A percentile compares a stretch with the other conserved stretches of the same genome.
Conservation (phyloP, 768 basidiomycete genomes). For the Multifurca ochricompacta region DNA sequence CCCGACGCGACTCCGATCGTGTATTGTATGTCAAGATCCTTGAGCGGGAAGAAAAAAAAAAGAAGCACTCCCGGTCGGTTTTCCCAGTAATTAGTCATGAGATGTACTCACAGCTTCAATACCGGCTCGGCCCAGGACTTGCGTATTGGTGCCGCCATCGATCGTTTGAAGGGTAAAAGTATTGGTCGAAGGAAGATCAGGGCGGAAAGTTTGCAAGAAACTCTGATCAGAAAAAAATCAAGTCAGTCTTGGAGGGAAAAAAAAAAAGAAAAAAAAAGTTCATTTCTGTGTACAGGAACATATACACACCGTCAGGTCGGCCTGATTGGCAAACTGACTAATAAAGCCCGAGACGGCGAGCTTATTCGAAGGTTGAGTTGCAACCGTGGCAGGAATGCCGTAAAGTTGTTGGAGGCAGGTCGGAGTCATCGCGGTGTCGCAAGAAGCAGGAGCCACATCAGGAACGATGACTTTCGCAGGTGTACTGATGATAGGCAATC, state of each 20-base stretch:
- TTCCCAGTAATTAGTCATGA: neutral
- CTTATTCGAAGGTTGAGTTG: constrained; percentile 17
- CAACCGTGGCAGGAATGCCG: constrained; percentile 19
- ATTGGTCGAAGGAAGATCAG: neutral
- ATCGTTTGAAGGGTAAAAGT: neutral
- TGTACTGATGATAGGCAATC: neutral
- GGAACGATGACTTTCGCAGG: neutral
- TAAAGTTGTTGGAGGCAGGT: constrained; percentile 21
- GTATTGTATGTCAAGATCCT: constrained; percentile 24
- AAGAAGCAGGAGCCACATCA: neutral
- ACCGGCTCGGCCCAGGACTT: neutral
- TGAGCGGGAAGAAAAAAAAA: no score
- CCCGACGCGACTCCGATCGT: constrained; percentile 24
- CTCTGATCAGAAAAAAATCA: no score
- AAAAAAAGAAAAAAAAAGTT: no score
- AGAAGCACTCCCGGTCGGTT: neutral
- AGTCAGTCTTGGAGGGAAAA: no score
- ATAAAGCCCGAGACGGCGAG: constrained; percentile 21
- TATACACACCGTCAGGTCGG: constrained; percentile 2
- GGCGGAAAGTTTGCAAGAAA: neutral
- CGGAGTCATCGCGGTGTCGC: constrained; percentile 6
- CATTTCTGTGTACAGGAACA: neutral
- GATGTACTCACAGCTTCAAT: neutral
- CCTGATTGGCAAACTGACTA: no score
- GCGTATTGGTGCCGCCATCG: neutral